Conservation (phyloP, 2,329 filamentous ascomycete species). For the Helotiales sp. region DNA sequence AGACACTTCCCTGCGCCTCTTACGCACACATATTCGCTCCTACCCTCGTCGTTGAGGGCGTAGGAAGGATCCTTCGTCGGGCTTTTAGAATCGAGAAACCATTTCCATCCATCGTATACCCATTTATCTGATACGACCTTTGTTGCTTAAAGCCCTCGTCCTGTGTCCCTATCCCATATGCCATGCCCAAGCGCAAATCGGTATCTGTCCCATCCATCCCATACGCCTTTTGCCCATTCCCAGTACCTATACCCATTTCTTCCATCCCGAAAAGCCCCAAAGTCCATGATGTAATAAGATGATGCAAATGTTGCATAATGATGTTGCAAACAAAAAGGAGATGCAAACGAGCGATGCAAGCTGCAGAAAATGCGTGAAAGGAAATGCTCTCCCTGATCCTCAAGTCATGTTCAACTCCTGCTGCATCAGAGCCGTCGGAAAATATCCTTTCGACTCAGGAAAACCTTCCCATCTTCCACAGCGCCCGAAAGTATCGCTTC, state of each 20-base stretch:
- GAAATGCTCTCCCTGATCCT: background rate
- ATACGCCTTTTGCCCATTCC: background rate
- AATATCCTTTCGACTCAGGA: constrained; percentile 31
- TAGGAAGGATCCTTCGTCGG: no score
- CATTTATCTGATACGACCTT: no score
- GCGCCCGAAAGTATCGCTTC: constrained; percentile 20
- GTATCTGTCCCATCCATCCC: background rate
- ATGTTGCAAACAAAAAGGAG: background rate
- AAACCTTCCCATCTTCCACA: constrained; percentile 37
- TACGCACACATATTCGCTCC: background rate
- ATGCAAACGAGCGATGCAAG: background rate
- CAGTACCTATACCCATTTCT: background rate
- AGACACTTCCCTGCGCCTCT: background rate
- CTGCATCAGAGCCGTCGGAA: constrained; percentile 30
- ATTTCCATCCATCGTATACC: background rate
- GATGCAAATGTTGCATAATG: background rate
- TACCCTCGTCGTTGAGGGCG: no score
- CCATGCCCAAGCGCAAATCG: background rate
- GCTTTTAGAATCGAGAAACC: no score
- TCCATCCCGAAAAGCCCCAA: background rate
- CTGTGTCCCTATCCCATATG: background rate
- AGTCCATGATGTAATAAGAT: background rate
- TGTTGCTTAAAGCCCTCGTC: background rate
- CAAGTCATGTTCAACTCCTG: constrained; percentile 34
- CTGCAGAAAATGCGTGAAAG: background rate